phyloP scores from a whole-genome alignment of 352 stramenopile species.

The Pythium grandisporangium region DNA sequence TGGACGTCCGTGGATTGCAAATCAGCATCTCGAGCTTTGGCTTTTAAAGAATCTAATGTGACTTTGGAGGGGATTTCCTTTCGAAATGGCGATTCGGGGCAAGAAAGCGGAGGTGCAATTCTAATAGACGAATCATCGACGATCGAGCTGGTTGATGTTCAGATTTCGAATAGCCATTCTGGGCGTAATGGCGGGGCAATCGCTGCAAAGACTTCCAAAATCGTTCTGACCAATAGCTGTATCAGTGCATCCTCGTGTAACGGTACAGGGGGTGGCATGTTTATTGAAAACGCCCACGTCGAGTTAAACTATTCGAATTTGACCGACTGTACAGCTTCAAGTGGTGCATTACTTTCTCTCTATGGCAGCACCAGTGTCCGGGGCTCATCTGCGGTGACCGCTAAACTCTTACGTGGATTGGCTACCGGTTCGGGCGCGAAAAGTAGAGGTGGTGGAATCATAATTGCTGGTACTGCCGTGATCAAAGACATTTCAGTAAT shows the following conservation, averaged over 20 bases:
- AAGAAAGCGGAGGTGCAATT: conserved; percentile 15
- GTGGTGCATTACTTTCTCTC: too few relatives aligned
- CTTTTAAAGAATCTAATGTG: conserved; percentile 7
- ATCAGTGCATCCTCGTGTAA: not conserved
- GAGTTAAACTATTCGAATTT: not conserved
- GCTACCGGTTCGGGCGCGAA: too few relatives aligned
- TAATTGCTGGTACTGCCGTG: too few relatives aligned
- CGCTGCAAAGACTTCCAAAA: not conserved
- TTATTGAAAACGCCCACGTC: not conserved
- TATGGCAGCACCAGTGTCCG: too few relatives aligned
- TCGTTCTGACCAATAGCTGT: conserved; percentile 2
- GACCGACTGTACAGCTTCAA: conserved; percentile 7
- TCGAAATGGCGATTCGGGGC: conserved; percentile 14
- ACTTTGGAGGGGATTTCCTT: conserved; percentile 29
- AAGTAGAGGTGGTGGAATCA: too few relatives aligned
- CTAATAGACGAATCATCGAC: not conserved
- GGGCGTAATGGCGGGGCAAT: conserved; percentile 2
- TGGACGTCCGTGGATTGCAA: conserved; percentile 44
- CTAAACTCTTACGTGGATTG: too few relatives aligned
- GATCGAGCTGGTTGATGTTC: conserved; percentile 10
- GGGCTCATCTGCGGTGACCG: too few relatives aligned
- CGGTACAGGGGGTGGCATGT: not conserved
- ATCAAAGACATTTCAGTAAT: too few relatives aligned
- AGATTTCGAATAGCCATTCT: conserved; percentile 9
- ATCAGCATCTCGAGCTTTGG: conserved; percentile 5